Conservation (phyloP, 148 eudicot genomes). For the Fagopyrum esculentum region DNA sequence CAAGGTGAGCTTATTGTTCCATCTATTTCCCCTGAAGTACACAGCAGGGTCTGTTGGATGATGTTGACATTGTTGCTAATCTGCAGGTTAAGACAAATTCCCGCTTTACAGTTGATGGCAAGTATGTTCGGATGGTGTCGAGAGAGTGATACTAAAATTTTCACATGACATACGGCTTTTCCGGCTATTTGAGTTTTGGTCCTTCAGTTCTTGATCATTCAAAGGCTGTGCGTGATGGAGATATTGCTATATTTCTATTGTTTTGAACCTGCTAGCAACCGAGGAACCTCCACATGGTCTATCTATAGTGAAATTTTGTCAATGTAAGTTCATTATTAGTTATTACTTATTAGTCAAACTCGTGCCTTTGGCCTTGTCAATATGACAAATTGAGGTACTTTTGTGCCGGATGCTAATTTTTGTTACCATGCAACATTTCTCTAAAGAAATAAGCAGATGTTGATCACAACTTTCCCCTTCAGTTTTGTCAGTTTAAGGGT, state of each 20-base stretch:
- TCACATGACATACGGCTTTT: not conserved
- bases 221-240: not conserved
- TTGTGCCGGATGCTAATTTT: not conserved
- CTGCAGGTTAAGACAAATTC: slow-evolving; percentile 76
- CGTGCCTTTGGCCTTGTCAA: not conserved
- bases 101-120: slow-evolving; percentile 50
- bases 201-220: not conserved
- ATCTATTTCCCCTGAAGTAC: not conserved
- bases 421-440: not conserved
- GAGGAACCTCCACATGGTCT: not conserved
- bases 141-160: not conserved
- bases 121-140: slow-evolving; percentile 40
- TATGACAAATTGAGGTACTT: not conserved
- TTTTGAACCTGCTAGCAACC: not conserved
- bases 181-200: not conserved
- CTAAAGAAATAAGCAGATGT: not conserved
- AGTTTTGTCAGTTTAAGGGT: no score
- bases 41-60: not conserved
- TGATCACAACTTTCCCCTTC: not conserved
- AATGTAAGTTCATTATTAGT: not conserved
- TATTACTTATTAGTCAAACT: not conserved
- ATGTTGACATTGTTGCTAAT: not conserved
- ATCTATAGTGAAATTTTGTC: not conserved
- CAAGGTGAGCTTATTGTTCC: slow-evolving; percentile 35
- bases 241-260: no score